phyloP scores from a whole-genome alignment of 2,329 filamentous ascomycete species.

The Zymoseptoria passerinii region DNA sequence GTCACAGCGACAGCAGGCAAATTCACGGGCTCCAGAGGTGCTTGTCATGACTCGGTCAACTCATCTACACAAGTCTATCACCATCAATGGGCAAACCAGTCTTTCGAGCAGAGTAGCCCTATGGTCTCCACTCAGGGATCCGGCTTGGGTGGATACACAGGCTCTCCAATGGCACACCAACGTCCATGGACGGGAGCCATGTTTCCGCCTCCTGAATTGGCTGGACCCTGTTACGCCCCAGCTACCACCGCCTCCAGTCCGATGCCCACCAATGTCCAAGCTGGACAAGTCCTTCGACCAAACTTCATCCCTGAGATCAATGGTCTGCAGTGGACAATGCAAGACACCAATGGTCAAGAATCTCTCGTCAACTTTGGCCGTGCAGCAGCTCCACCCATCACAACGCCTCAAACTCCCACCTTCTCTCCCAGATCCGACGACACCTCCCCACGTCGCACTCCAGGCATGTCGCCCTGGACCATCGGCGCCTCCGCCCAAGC shows the following conservation, averaged over 20 bases:
- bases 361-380: slow-evolving; percentile 12
- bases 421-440: slow-evolving; percentile 12
- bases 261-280: slow-evolving; percentile 6
- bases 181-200: neutral
- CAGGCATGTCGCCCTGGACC: slow-evolving; percentile 10
- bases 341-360: slow-evolving; percentile 8
- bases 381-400: slow-evolving; percentile 1
- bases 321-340: slow-evolving; percentile 13
- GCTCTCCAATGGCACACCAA: neutral
- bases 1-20: neutral
- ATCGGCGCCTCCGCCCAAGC: slow-evolving; percentile 12
- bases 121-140: neutral
- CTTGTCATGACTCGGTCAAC: neutral
- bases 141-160: neutral
- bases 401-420: slow-evolving; percentile 5
- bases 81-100: neutral
- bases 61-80: neutral
- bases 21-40: neutral
- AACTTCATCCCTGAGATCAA: slow-evolving; percentile 11
- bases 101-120: neutral
- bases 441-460: slow-evolving; percentile 8
- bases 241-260: neutral
- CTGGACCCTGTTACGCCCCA: neutral
- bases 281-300: slow-evolving; percentile 15
- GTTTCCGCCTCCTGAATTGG: neutral